phyloP scores from a whole-genome alignment of 768 basidiomycete genomes.

The Hemileccinum rubropunctum region DNA sequence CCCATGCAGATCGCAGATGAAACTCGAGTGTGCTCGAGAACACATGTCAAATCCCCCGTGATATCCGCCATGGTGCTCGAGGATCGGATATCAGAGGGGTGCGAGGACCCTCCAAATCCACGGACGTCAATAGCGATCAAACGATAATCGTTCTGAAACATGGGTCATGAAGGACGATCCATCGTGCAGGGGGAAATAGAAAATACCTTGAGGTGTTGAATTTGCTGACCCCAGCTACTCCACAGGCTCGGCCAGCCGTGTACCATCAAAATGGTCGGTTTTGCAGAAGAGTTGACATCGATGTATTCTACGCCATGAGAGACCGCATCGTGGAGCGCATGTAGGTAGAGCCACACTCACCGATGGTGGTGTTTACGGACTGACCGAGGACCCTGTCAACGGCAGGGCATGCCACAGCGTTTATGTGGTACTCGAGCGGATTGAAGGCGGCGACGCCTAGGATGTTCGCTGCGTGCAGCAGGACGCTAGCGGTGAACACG shows the following conservation, averaged over 20 bases:
- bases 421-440: slow-evolving; percentile 36
- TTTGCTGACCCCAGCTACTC: slow-evolving; percentile 74
- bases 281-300: slow-evolving; percentile 54
- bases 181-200: too few species aligned
- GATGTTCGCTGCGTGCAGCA: not conserved
- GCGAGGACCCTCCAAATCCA: slow-evolving; percentile 67
- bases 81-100: slow-evolving; percentile 58
- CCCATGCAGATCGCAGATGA: slow-evolving; percentile 58
- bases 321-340: not conserved
- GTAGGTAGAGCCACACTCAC: slow-evolving; percentile 34
- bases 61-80: slow-evolving; percentile 62
- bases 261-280: slow-evolving; percentile 59
- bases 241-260: slow-evolving; percentile 81
- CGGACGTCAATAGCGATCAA: slow-evolving; percentile 63
- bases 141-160: slow-evolving; percentile 53
- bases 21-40: slow-evolving; percentile 52
- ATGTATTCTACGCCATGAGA: slow-evolving; percentile 48
- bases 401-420: slow-evolving; percentile 40
- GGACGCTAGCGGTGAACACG: not conserved
- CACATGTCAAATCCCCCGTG: slow-evolving; percentile 60
- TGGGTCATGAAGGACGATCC: not conserved
- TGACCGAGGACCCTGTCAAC: slow-evolving; percentile 35
- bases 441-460: slow-evolving; percentile 29
- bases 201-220: slow-evolving; percentile 58
- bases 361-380: slow-evolving; percentile 41